Percentiles rank a stretch among this genome's conserved stretches.
Evolutionary conservation across 2,329 filamentous ascomycete species (phyloP).

Genomic region (Botrytis fragariae): DNA sequence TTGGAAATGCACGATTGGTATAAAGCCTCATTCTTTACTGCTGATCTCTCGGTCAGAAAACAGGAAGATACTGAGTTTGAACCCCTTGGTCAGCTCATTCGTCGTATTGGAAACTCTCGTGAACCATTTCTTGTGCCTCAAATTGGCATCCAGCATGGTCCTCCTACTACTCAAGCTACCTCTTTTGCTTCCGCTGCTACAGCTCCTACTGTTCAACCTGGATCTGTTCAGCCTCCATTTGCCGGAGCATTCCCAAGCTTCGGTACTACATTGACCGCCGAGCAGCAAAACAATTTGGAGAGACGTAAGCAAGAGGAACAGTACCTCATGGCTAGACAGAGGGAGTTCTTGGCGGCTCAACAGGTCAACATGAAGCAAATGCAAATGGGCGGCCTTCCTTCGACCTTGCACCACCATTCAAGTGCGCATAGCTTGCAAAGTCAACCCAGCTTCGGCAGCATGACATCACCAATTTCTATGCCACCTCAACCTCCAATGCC

Average conservation of each 20-base stretch:
- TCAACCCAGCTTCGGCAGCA: conserved; percentile 93
- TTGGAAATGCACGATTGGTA: conserved; percentile 99
- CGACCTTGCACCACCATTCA: conserved; percentile 80
- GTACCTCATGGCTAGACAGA: conserved; percentile 92
- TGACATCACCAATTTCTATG: conserved; percentile 74
- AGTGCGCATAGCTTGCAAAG: conserved; percentile 95
- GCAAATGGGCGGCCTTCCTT: conserved; percentile 53
- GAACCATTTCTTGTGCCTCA: conserved; percentile 97
- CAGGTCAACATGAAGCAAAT: conserved; percentile 75
- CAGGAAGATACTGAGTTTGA: conserved; percentile 93
- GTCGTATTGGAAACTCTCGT: conserved; percentile 93
- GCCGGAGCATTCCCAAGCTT: conserved; percentile 94
- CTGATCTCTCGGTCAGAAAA: conserved; percentile 92
- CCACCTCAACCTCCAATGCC: conserved; percentile 51
- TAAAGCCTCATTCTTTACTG: conserved; percentile 95
- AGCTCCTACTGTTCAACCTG: conserved; percentile 50
- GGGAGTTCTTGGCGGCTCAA: conserved; percentile 86
- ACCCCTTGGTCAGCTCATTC: conserved; percentile 88
- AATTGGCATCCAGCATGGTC: conserved; percentile 90
- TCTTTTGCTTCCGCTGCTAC: conserved; percentile 40
- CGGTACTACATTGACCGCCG: conserved; percentile 90
- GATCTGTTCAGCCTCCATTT: conserved; percentile 79
- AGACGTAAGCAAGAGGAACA: conserved; percentile 97
- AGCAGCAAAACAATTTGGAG: conserved; percentile 97
- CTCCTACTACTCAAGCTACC: conserved; percentile 51